Evolutionary conservation across 2,329 filamentous ascomycete species (phyloP), one percentile per base, ranked within the genome.

Genomic region (Cryphonectria parasitica): DNA sequence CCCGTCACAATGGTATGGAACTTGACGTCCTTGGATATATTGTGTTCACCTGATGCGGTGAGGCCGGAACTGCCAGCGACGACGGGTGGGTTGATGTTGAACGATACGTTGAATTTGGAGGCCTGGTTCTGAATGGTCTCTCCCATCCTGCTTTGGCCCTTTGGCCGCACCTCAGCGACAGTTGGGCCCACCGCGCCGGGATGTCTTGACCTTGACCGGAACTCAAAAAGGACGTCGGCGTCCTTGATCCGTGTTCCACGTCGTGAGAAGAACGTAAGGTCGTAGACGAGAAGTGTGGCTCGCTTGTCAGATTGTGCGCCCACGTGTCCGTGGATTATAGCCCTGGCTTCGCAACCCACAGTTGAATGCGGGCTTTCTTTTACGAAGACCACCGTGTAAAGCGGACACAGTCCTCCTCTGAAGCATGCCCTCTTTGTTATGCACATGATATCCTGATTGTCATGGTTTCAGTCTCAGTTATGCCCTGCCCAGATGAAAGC

Each of bases 311-410:
- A 60, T n/a, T 41, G 25, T 13, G 39, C 49, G 36, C 39, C 36
- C 65, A 67, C n/a, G 25, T 22, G 36, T 28, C 65, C 65, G 36
- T 67, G 65, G 7, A 67, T 49, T 39, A 67, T 67, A 11, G 65
- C 65, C 39, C 36, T 67, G 0, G 65, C 65, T 11, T 67, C 54
- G 54, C 65, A 67, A 22, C n/a, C 28, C 3, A 67, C 65, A 10
- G 65, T 60, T 60, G 39, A 60, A 67, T 11, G 54, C 65, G 5
- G 52, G 65, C 41, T 67, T 67, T 39, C 36, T 67, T 15, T 43
- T 43, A 28, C 52, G 65, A 36, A 34, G 22, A 8, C 65, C 65
- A 11, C 65, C 65, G 17, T 25, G 36, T 8, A 67, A 45, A 6
- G 52, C 34, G 1, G 65, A 45, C 3, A 67, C 36, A 11, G 54